Base-by-base conservation (phyloP, 257 asterid species). In the Solanum chilense region DNA sequence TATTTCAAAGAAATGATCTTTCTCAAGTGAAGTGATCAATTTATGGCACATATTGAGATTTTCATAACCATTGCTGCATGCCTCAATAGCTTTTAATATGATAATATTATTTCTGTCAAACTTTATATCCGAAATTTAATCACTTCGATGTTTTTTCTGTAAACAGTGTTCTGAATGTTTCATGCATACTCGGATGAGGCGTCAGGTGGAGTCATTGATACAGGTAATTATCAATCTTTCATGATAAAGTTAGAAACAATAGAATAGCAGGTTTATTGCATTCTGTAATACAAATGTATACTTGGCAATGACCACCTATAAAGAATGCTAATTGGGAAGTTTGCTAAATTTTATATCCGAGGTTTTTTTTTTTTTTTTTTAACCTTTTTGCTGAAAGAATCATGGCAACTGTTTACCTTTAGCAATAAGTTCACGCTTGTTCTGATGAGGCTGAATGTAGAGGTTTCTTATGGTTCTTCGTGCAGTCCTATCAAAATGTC, bases 181-280 rank as follows among this genome's bases (percentile, higher is more conserved):
- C 94, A 95, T 95, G 99, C 99, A 97, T 87, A 95, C 99, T 75
- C 94, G 99, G 89, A 95, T 97, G 99, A 93, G 99, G 90, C 97
- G 98, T 33, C 95, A 97, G 82, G 99, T 97, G 84, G 98, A 97
- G 86, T 93, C 98, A 71, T 86, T 94, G 87, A 96, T 96, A 92
- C 95, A 93, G 97, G 99, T 95, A 88, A 86, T 90, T 73, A 47
- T 83, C 80, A 3, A 41, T 41, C 25, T 45, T 66, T 11, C 85
- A 29, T 77, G 21, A 56, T 78, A 14, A 47, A 64, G 18, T 31
- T 71, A 37, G 27, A 20, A 49, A 33, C 47, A 64, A 27, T 69
- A 13, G 2, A 52, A 41, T 10, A 68, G 81, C 35, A 82, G 31
- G 7, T 82, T 62, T 81, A 3, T 29, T 25, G 60, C 13, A 25